phyloP scores from a whole-genome alignment of 1,284 basidiomycete species.

The Anthracocystis walkeri region DNA sequence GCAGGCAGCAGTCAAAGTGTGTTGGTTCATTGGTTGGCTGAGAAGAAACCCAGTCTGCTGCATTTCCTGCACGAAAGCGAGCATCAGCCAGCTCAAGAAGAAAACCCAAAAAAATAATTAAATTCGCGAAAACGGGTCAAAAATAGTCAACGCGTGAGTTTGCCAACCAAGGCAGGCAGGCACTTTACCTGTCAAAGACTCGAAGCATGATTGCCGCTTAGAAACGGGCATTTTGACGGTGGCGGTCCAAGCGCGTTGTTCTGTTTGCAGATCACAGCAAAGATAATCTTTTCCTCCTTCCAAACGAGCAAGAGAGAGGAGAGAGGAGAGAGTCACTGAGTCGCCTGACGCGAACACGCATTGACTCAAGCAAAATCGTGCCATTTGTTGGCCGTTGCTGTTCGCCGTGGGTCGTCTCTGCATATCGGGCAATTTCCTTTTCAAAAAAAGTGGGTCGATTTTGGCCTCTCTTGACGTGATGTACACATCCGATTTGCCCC shows the following conservation, averaged over 20 bases:
- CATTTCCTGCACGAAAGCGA: constrained; percentile 2
- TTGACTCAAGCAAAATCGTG: neutral
- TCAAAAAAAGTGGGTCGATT: constrained; percentile 23
- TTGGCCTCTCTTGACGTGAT: constrained; percentile 1
- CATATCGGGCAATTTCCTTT: constrained; percentile 6
- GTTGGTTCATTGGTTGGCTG: neutral
- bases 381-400: neutral
- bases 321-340: neutral
- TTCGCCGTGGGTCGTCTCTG: neutral
- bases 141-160: neutral
- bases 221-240: neutral
- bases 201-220: neutral
- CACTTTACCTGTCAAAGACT: neutral
- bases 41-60: constrained; percentile 3
- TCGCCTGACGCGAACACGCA: constrained; percentile 6
- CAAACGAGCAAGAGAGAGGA: neutral
- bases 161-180: neutral
- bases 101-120: neutral
- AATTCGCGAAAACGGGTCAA: neutral
- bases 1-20: neutral
- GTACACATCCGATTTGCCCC: constrained; percentile 4
- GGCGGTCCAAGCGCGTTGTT: constrained; percentile 6
- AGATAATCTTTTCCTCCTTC: neutral
- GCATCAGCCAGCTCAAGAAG: constrained; percentile 3
- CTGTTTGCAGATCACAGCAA: constrained; percentile 8